Conservation (phyloP, 179 eudicot species). For the Silene noctiflora region DNA sequence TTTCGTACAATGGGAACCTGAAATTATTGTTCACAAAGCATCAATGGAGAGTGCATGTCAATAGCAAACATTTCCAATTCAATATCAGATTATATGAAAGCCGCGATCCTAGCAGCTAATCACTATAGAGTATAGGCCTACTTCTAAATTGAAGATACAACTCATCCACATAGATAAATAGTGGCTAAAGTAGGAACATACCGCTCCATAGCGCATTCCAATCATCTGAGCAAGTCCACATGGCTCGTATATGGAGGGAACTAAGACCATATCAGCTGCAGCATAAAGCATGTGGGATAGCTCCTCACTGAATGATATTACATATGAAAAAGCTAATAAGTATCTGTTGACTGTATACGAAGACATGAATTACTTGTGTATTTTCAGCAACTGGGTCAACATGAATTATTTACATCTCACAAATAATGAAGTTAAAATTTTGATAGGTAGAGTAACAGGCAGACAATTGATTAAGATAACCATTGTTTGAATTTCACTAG, state of each 20-base stretch:
- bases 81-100: background rate
- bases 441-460: background rate
- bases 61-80: background rate
- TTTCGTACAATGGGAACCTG: conserved; percentile 82
- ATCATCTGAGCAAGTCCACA: conserved; percentile 94
- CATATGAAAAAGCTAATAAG: conserved; percentile 15
- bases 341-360: background rate
- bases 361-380: background rate
- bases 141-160: background rate
- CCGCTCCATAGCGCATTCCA: conserved; percentile 95
- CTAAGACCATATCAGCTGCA: conserved; percentile 85
- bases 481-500: background rate
- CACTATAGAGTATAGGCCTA: background rate
- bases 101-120: background rate
- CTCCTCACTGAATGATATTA: conserved; percentile 60
- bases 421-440: background rate
- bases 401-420: background rate
- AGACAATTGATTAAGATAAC: background rate
- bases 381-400: background rate
- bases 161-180: background rate
- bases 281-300: conserved; percentile 92
- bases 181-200: conserved; percentile 20
- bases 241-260: conserved; percentile 89
- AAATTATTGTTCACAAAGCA: background rate
- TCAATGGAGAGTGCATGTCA: background rate